phyloP scores from a whole-genome alignment of 495 filamentous ascomycete genomes.

The Hyaloscypha variabilis region DNA sequence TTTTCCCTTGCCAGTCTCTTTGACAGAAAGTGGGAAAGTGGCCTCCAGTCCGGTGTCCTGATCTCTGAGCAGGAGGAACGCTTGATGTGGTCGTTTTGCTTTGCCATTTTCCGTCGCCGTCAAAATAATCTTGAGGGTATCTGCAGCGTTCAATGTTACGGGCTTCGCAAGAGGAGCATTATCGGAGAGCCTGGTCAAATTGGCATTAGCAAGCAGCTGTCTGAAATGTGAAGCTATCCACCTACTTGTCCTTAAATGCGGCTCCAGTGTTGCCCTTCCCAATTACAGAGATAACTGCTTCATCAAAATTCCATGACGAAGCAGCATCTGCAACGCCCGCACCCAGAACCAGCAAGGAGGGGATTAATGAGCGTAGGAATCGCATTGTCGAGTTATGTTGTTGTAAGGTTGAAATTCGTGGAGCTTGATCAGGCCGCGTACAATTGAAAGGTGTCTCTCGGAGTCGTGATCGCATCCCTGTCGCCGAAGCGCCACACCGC shows the following conservation, averaged over 20 bases:
- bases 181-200: constrained; percentile 29
- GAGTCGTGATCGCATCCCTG: background rate
- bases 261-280: constrained; percentile 57
- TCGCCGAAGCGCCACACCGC: background rate
- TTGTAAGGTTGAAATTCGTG: constrained; percentile 8
- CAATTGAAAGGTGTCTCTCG: constrained; percentile 1
- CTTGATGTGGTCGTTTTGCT: constrained; percentile 86
- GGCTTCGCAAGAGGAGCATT: constrained; percentile 29
- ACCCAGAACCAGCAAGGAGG: constrained; percentile 48
- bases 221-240: constrained; percentile 6
- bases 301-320: constrained; percentile 81
- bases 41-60: constrained; percentile 75
- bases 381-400: constrained; percentile 43
- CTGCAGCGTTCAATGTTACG: constrained; percentile 64
- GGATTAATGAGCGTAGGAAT: constrained; percentile 50
- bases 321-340: constrained; percentile 58
- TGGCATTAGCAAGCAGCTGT: background rate
- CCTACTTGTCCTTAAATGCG: constrained; percentile 75
- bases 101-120: constrained; percentile 79
- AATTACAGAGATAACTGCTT: constrained; percentile 78
- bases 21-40: constrained; percentile 83
- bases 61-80: constrained; percentile 83
- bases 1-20: constrained; percentile 83
- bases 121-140: constrained; percentile 80
- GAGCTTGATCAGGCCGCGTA: constrained; percentile 26